Conservation (phyloP, 73 alveolate genomes). For the Diophrys appendiculata region DNA sequence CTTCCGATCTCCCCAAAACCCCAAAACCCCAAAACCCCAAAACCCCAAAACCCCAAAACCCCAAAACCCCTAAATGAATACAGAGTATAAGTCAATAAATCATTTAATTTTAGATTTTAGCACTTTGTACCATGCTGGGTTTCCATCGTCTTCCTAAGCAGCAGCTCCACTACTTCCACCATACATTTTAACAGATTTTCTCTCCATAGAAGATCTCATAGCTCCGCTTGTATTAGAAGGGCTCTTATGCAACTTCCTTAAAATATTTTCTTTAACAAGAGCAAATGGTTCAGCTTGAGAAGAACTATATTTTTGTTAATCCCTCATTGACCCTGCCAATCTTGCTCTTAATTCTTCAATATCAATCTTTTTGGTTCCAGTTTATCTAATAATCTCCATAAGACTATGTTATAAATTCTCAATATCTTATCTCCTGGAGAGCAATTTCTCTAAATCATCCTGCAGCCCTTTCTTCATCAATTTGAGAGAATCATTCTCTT, state of each 20-base stretch:
- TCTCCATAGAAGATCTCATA: not conserved
- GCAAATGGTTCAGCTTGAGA: slow-evolving; percentile 13
- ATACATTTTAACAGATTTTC: slow-evolving; percentile 17
- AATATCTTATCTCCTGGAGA: slow-evolving; percentile 51
- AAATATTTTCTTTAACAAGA: slow-evolving; percentile 12
- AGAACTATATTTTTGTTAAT: not conserved
- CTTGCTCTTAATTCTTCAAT: slow-evolving; percentile 54
- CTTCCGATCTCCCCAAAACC: too few species aligned
- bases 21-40: too few species aligned
- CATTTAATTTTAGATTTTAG: slow-evolving; percentile 47
- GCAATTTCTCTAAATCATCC: slow-evolving; percentile 56
- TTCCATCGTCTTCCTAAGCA: slow-evolving; percentile 19
- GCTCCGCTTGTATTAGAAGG: slow-evolving; percentile 42
- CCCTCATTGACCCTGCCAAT: slow-evolving; percentile 51
- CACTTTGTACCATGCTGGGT: slow-evolving; percentile 69
- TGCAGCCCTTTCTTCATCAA: slow-evolving; percentile 49
- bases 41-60: slow-evolving; percentile 6
- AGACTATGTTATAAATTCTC: slow-evolving; percentile 62
- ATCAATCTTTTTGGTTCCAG: slow-evolving; percentile 53
- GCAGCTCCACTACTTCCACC: slow-evolving; percentile 34
- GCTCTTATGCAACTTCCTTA: slow-evolving; percentile 28
- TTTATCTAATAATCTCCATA: slow-evolving; percentile 20
- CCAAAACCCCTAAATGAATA: not conserved
- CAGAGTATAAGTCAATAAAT: slow-evolving; percentile 4
- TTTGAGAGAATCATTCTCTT: slow-evolving; percentile 58